Percentiles rank a stretch among this genome's conserved stretches.
Evolutionary conservation across 768 basidiomycete species (phyloP).

Genomic region (Chiua virens): DNA sequence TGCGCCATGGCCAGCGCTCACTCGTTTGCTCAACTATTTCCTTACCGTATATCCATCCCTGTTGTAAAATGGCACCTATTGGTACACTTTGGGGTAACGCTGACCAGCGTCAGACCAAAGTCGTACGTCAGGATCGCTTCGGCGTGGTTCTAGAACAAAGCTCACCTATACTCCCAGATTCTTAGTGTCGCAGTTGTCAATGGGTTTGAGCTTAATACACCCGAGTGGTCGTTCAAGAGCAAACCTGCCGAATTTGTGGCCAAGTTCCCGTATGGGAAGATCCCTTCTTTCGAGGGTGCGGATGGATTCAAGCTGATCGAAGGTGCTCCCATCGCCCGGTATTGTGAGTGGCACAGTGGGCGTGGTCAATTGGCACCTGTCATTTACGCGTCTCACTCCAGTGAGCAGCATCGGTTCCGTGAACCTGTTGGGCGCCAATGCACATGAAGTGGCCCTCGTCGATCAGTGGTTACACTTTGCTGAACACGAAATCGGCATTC

Average conservation of each 20-base stretch:
- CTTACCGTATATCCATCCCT: too few species aligned
- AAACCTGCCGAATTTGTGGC: conserved; percentile 8
- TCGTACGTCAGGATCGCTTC: neutral
- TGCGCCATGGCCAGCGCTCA: too few species aligned
- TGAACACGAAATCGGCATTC: conserved; percentile 5
- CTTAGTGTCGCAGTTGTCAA: conserved; percentile 6
- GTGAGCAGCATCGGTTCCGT: conserved; percentile 4
- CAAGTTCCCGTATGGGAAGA: conserved; percentile 13
- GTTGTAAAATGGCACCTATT: neutral
- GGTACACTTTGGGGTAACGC: neutral
- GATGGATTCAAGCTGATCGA: conserved; percentile 10
- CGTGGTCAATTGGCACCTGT: conserved; percentile 1
- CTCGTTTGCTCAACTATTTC: too few species aligned
- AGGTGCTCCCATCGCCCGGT: conserved; percentile 10
- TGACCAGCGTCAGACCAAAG: neutral
- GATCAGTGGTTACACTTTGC: conserved; percentile 19
- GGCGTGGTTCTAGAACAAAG: neutral
- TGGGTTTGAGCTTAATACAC: conserved; percentile 3
- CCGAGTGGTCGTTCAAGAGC: conserved; percentile 1
- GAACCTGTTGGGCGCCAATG: neutral
- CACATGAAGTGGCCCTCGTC: conserved; percentile 4
- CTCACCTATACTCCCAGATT: neutral
- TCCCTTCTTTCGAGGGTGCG: conserved; percentile 7
- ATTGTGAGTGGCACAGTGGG: conserved; percentile 2
- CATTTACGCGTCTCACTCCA: conserved; percentile 1